Conservation (phyloP, 2,329 filamentous ascomycete species). For the Lasiodiplodia theobromae region DNA sequence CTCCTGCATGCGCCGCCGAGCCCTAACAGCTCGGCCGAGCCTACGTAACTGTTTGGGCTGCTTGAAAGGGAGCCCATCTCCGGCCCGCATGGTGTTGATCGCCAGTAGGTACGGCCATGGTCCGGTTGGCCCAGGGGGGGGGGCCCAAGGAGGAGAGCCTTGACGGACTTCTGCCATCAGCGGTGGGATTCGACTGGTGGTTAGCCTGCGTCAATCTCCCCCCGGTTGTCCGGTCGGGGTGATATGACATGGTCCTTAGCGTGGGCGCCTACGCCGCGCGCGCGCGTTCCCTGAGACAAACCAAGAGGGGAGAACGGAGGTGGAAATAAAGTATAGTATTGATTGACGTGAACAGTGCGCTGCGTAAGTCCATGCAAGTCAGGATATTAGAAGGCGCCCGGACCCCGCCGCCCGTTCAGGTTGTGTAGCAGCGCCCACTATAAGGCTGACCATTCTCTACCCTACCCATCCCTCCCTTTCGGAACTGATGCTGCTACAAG, state of each 20-base stretch:
- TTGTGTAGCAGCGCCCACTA: conserved; percentile 16
- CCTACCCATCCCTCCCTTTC: conserved; percentile 16
- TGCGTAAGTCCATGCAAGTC: conserved; percentile 10
- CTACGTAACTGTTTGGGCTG: conserved; percentile 25
- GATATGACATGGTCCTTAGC: conserved; percentile 20
- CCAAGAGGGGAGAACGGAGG: conserved; percentile 11
- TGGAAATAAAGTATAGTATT: conserved; percentile 17
- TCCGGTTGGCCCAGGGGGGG: conserved; percentile 6
- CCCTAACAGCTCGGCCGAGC: conserved; percentile 28
- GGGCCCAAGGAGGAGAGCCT: conserved; percentile 14
- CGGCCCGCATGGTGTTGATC: conserved; percentile 26
- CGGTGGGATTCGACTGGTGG: conserved; percentile 5
- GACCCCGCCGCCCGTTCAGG: not conserved
- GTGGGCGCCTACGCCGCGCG: conserved; percentile 3
- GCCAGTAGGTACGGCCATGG: conserved; percentile 9
- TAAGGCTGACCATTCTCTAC: conserved; percentile 20
- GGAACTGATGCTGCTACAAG: conserved; percentile 1
- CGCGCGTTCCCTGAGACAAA: not conserved
- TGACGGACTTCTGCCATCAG: conserved; percentile 21
- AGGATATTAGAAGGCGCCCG: conserved; percentile 11
- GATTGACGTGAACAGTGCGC: conserved; percentile 21
- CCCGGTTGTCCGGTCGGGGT: conserved; percentile 14
- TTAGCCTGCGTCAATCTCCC: not conserved
- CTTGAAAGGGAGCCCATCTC: conserved; percentile 14
- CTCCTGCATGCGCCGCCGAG: conserved; percentile 28